Conservation (phyloP, 306 rosid genomes). For the Malus domestica region DNA sequence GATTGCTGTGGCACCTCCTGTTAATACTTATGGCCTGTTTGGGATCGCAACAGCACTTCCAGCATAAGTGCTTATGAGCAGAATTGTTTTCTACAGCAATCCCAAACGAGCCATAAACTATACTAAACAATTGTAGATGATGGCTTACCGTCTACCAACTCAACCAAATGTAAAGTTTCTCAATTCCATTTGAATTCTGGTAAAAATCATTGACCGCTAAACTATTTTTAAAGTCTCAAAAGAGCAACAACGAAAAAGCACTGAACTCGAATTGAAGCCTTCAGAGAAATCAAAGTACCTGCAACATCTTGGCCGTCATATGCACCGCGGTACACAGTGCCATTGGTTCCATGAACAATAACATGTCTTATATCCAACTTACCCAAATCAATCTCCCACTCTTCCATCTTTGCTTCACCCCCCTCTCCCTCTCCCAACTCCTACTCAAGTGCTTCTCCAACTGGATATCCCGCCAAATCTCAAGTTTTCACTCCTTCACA, state of each 20-base stretch:
- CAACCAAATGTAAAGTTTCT: background rate
- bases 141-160: background rate
- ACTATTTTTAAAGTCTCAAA: background rate
- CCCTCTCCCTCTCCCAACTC: conserved; percentile 35
- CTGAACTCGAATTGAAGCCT: too few relatives aligned
- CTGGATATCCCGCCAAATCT: conserved; percentile 24
- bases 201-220: background rate
- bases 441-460: conserved; percentile 39
- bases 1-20: too few relatives aligned
- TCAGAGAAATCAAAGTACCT: too few relatives aligned
- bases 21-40: too few relatives aligned
- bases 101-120: background rate
- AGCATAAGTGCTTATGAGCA: too few relatives aligned
- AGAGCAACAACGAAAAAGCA: background rate
- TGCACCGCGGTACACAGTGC: background rate
- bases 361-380: conserved; percentile 34
- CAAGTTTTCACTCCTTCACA: background rate
- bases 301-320: too few relatives aligned
- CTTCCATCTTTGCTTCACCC: conserved; percentile 24
- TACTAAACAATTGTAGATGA: background rate
- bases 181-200: background rate
- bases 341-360: conserved; percentile 46
- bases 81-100: too few relatives aligned
- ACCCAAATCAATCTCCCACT: conserved; percentile 50
- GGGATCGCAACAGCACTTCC: too few relatives aligned